Evolutionary conservation across 768 basidiomycete species (phyloP).

Genomic region (Lentinula sp.): DNA sequence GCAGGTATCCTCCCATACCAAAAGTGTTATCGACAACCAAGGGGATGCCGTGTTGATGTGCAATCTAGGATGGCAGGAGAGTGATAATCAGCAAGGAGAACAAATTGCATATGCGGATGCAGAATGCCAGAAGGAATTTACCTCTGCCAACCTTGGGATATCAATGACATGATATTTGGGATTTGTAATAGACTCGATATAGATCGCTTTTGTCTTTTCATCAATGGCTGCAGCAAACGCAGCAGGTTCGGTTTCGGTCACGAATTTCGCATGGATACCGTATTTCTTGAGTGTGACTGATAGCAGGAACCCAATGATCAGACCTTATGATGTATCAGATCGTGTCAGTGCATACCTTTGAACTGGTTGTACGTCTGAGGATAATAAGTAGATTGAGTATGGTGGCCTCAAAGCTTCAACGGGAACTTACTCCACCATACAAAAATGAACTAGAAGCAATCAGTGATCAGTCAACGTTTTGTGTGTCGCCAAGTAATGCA

Average conservation of each 20-base stretch:
- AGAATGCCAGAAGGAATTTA: background rate
- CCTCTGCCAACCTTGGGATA: slow-evolving; percentile 50
- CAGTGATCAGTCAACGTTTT: background rate
- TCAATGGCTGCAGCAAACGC: slow-evolving; percentile 50
- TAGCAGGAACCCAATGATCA: background rate
- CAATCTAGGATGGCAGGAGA: slow-evolving; percentile 32
- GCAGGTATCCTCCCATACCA: slow-evolving; percentile 36
- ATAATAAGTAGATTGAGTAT: background rate
- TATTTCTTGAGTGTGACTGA: slow-evolving; percentile 49
- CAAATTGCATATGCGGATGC: background rate
- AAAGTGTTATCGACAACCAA: slow-evolving; percentile 65
- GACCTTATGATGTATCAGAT: background rate
- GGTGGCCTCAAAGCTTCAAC: background rate
- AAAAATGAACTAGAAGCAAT: slow-evolving; percentile 36
- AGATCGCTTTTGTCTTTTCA: slow-evolving; percentile 53
- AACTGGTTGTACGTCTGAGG: slow-evolving; percentile 56
- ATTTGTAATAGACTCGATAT: slow-evolving; percentile 57
- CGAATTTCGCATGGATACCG: slow-evolving; percentile 50
- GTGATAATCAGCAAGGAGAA: background rate
- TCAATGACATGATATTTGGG: slow-evolving; percentile 51
- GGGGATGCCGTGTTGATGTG: slow-evolving; percentile 54
- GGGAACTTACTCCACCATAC: slow-evolving; percentile 48
- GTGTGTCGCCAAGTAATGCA: background rate
- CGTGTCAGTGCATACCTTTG: slow-evolving; percentile 33
- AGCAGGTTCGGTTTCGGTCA: slow-evolving; percentile 37